Evolutionary conservation across 768 basidiomycete genomes (phyloP), one percentile per base, ranked within the genome.

Genomic region (Chiua virens): DNA sequence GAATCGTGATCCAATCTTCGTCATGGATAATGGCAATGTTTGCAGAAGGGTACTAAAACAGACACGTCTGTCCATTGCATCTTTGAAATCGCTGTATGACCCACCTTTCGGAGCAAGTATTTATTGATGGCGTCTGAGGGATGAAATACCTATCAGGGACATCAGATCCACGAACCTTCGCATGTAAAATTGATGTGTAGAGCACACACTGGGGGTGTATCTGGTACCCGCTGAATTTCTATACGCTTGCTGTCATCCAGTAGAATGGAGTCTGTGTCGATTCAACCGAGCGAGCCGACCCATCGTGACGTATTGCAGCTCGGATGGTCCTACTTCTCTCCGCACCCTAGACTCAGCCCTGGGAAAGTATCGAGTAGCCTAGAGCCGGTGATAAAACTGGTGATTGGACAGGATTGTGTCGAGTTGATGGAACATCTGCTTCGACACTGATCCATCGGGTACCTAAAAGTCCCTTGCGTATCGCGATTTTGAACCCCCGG

Each of bases 401-500:
- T 36, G 22, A 49, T n/a, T 11, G 41, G 14, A 22, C 34, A 9
- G 20, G 49, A 21, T 45, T 39, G 23, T 10, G 13, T 14, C 48
- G 35, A 1, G 48, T 30, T 2, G 39, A 38, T 22, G 51, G 55
- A 10, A 21, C 8, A 21, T 18, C 39, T 9, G 44, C 40, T 21
- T 45, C 36, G 37, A 54, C 49, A 1, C 22, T 27, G 28, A 48
- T 38, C 32, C 52, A 4, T 30, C 5, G 65, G 2, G 40, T 21
- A 38, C 48, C 40, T 0, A 49, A 42, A 3, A 44, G 15, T 0
- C 50, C 42, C 0, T 38, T 42, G 1, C 51, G 45, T 4, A 47
- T 18, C 5, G 50, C 43, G 13, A 61, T 41, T 28, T 61, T 63
- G 47, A 62, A 61, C 13, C 64, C 62, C 2, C 53, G 53, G 11